Percentiles rank a stretch among this genome's conserved stretches.
Evolutionary conservation across 306 rosid species (phyloP).

Genomic region (Prinsepia uniflora): DNA sequence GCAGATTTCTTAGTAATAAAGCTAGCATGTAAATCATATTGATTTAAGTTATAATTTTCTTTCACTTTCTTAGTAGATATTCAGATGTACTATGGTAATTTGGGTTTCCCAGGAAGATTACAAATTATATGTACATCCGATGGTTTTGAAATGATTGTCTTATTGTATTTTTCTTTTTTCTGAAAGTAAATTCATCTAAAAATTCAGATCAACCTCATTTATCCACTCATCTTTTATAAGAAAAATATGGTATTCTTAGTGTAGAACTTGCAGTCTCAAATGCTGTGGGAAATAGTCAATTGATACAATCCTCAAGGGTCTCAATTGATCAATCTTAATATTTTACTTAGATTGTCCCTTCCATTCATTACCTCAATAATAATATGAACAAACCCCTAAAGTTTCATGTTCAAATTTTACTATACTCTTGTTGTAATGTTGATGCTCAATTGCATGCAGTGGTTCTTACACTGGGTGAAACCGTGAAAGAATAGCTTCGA

Average conservation of each 20-base stretch:
- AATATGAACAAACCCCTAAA: neutral
- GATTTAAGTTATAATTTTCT: neutral
- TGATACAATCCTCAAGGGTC: neutral
- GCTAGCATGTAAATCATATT: neutral
- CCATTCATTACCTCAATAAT: neutral
- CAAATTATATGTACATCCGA: neutral
- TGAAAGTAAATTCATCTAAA: neutral
- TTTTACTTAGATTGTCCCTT: neutral
- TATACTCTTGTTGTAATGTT: neutral
- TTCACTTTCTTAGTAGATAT: neutral
- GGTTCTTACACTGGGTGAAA: neutral
- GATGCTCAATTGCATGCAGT: neutral
- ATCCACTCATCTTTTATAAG: neutral
- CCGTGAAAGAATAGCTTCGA: neutral
- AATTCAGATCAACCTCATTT: neutral
- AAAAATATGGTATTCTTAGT: neutral
- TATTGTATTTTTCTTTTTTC: neutral
- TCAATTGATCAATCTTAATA: neutral
- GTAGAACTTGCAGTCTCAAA: neutral
- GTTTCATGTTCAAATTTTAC: neutral
- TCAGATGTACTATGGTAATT: neutral
- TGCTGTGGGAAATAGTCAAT: neutral
- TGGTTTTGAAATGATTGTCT: neutral
- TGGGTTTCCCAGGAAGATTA: neutral
- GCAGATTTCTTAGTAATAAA: constrained; percentile 1